Evolutionary conservation across 164 flowering plant genomes (phyloP).

Genomic region (Vitis labrusca): DNA sequence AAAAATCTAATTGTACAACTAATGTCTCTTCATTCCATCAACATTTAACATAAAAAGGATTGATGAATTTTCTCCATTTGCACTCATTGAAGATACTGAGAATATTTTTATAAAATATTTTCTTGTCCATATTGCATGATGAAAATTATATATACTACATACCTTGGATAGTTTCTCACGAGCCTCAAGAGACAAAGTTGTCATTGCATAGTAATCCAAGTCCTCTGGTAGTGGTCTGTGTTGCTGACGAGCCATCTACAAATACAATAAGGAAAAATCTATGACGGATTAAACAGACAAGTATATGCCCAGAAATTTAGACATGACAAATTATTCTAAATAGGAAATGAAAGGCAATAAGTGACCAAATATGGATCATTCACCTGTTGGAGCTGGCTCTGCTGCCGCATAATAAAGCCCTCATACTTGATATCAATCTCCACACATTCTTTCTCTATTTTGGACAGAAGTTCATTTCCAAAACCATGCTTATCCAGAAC

Average conservation of each 20-base stretch:
- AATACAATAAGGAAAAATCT: constrained; percentile 1
- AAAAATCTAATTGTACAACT: background rate
- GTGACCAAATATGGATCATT: background rate
- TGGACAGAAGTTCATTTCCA: constrained; percentile 64
- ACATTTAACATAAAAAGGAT: background rate
- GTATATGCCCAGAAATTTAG: background rate
- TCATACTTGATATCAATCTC: constrained; percentile 95
- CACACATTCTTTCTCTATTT: constrained; percentile 80
- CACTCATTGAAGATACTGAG: background rate
- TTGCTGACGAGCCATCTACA: constrained; percentile 78
- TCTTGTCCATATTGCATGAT: background rate
- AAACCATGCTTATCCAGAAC: constrained; percentile 90
- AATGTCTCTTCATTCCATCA: constrained; percentile 1
- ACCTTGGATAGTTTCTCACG: constrained; percentile 97
- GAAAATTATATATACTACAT: background rate
- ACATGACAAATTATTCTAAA: background rate
- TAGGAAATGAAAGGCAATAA: background rate
- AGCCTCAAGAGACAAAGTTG: constrained; percentile 77
- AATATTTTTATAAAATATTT: background rate
- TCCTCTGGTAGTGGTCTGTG: constrained; percentile 79
- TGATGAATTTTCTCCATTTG: background rate
- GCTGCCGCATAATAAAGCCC: constrained; percentile 90
- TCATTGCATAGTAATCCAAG: constrained; percentile 82
- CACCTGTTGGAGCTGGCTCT: constrained; percentile 85
- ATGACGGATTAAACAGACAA: background rate